Evolutionary conservation across 2,329 filamentous ascomycete genomes (phyloP).

Genomic region (Grosmannia huntii): DNA sequence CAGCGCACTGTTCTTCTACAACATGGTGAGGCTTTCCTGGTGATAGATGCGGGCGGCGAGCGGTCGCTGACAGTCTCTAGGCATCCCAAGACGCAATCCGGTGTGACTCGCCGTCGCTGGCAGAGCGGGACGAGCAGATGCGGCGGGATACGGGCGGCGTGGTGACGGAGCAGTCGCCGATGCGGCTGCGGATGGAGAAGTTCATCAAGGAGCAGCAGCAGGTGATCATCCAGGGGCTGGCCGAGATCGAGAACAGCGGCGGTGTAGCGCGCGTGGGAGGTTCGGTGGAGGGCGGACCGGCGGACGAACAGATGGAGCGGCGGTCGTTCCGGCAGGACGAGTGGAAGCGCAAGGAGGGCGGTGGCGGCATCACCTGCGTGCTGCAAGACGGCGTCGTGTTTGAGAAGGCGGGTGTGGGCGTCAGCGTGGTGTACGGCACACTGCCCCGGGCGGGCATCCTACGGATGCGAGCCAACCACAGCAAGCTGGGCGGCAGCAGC

Average conservation of each 20-base stretch:
- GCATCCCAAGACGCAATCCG: constrained; percentile 27
- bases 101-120: constrained; percentile 58
- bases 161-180: constrained; percentile 71
- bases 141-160: constrained; percentile 57
- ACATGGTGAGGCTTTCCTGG: background rate
- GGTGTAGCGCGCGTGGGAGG: constrained; percentile 6
- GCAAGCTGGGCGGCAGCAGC: constrained; percentile 50
- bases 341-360: constrained; percentile 79
- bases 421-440: constrained; percentile 86
- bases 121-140: constrained; percentile 68
- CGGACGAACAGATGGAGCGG: constrained; percentile 51
- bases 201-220: constrained; percentile 90
- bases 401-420: constrained; percentile 93
- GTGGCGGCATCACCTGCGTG: constrained; percentile 88
- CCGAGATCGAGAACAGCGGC: constrained; percentile 40
- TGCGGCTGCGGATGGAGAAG: constrained; percentile 95
- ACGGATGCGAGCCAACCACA: constrained; percentile 92
- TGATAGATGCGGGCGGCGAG: background rate
- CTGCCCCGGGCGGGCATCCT: constrained; percentile 77
- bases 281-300: constrained; percentile 4
- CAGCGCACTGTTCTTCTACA: background rate
- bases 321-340: constrained; percentile 61
- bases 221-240: constrained; percentile 71
- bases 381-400: constrained; percentile 94
- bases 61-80: constrained; percentile 16